A percentile compares a stretch with the other conserved stretches of the same genome.
Evolutionary conservation across 192 early-diverging fungal genomes (phyloP).

Genomic region (Thamnidium elegans): DNA sequence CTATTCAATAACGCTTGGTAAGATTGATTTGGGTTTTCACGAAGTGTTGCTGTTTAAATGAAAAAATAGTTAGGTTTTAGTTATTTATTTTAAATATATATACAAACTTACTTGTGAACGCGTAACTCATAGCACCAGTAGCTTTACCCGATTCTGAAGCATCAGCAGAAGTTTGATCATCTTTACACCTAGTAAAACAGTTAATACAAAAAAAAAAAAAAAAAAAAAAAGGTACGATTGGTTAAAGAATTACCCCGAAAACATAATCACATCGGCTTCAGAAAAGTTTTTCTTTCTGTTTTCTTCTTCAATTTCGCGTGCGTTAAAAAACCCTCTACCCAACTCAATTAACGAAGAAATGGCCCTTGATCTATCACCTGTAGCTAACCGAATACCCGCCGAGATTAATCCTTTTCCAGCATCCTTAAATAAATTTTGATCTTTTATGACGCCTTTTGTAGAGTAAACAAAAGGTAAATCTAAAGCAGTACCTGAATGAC

Average conservation of each 20-base stretch:
- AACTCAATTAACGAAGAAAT: slow-evolving; percentile 40
- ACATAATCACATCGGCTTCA: slow-evolving; percentile 73
- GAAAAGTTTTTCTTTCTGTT: slow-evolving; percentile 40
- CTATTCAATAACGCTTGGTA: slow-evolving; percentile 72
- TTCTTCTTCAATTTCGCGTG: slow-evolving; percentile 26
- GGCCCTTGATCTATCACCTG: slow-evolving; percentile 39
- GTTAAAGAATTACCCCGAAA: slow-evolving; percentile 58
- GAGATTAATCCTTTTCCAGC: slow-evolving; percentile 44
- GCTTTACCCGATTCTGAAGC: slow-evolving; percentile 52
- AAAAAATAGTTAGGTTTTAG: not conserved
- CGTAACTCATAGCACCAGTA: slow-evolving; percentile 76
- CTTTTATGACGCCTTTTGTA: slow-evolving; percentile 59
- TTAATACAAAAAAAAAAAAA: not conserved
- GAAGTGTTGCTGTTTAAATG: slow-evolving; percentile 38
- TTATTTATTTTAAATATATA: not conserved
- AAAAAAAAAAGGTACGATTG: not conserved
- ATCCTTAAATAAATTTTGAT: slow-evolving; percentile 41
- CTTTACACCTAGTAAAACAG: slow-evolving; percentile 55
- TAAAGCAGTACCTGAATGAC: slow-evolving; percentile 79
- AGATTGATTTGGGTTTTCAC: slow-evolving; percentile 56
- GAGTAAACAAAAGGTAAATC: slow-evolving; percentile 81
- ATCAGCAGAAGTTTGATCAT: slow-evolving; percentile 78
- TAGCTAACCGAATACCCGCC: slow-evolving; percentile 47
- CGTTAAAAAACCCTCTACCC: slow-evolving; percentile 42
- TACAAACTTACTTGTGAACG: slow-evolving; percentile 55